Base-by-base conservation (phyloP, 1,284 basidiomycete genomes). In the Pholiota adiposa region DNA sequence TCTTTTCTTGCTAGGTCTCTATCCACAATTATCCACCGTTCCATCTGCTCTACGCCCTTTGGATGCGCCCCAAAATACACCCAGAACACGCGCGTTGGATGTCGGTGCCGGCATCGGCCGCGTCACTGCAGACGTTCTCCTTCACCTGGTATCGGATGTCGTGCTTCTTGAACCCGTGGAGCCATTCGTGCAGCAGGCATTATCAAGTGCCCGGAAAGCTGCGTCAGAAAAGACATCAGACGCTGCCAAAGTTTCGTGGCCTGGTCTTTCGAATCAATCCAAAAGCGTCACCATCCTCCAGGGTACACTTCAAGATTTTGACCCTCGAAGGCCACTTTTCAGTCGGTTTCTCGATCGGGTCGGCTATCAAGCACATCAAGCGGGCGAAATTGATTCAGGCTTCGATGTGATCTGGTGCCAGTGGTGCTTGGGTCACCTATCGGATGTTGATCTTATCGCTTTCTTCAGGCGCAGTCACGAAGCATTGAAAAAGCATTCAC, bases 341-440 rank as follows among this genome's bases (percentile, higher is more conserved):
- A 77, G 78, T 1, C 78, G 69, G 27, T 75, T 82, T 58, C 71
- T 89, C 31, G 85, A 82, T 60, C 83, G 88, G 19, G 76, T 89
- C 7, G 90, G 90, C 3, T 82, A 83, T 69, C 72, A 72, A 31
- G 77, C 85, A 2, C 57, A 69, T 16, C 72, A 66, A 48, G 71
- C 73, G 19, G 79, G 80, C 51, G 82, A 87, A 51, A 74, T 77
- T 5, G 67, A 77, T 36, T 76, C 78, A 38, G 83, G 82, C 1
- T 93, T 90, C 72, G 90, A 94, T 74, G 82, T 94, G 14, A 84
- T 96, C 59, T 95, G 93, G 96, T 94, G 93, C 69, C 96, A 97
- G 73, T 97, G 96, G 96, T 96, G 94, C 77, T 80, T 97, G 12
- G 92, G 92, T n/a, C 93, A 96, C 77, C 79, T 97, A 62, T 84